phyloP scores from a whole-genome alignment of 2,329 filamentous ascomycete genomes.

The Tolypocladium cylindrosporum region DNA sequence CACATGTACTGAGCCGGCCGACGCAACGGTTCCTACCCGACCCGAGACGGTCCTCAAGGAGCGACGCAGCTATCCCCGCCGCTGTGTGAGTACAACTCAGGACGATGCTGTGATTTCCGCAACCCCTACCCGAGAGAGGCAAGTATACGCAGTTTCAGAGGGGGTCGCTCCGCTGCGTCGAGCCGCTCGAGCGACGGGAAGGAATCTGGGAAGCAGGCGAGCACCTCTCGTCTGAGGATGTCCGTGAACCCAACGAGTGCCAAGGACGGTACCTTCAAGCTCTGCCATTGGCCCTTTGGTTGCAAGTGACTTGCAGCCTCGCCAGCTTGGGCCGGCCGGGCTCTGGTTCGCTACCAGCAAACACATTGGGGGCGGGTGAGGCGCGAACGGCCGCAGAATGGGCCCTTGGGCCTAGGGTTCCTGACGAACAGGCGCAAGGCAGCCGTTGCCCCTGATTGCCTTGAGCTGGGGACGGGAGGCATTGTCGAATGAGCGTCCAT shows the following conservation, averaged over 20 bases:
- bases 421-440: not conserved
- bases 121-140: not conserved
- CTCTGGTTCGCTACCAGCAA: not conserved
- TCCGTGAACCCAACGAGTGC: not conserved
- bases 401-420: not conserved
- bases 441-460: not conserved
- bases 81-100: not conserved
- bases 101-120: not conserved
- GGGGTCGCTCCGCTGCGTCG: not conserved
- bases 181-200: not conserved
- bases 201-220: not conserved
- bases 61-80: slow-evolving; percentile 1
- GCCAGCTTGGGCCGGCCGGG: not conserved
- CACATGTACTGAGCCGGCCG: not conserved
- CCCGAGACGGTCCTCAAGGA: not conserved
- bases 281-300: not conserved
- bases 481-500: not conserved
- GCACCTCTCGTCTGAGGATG: not conserved
- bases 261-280: not conserved
- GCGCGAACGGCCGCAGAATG: not conserved
- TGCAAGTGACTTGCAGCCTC: not conserved
- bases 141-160: not conserved
- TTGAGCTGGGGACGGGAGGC: not conserved
- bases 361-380: not conserved
- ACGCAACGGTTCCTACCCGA: not conserved